phyloP scores from a whole-genome alignment of 2,329 filamentous ascomycete genomes.

The Lasiodiplodia theobromae region DNA sequence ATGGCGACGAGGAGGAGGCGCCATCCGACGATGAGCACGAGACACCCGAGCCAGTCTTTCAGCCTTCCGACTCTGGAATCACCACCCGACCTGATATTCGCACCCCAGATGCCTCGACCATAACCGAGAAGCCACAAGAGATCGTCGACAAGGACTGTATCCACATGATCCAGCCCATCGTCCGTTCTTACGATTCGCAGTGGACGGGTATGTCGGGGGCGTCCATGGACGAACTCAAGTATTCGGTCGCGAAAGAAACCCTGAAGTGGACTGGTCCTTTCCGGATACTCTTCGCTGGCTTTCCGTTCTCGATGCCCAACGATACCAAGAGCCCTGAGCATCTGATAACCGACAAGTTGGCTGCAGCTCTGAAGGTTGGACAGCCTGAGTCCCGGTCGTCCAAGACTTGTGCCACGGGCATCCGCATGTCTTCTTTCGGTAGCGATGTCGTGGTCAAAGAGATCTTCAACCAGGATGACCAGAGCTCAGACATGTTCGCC shows the following conservation, averaged over 20 bases:
- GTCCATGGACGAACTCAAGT: conserved; percentile 20
- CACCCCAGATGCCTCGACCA: conserved; percentile 15
- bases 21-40: conserved; percentile 24
- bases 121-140: conserved; percentile 13
- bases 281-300: conserved; percentile 22
- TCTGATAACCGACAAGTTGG: conserved; percentile 16
- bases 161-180: conserved; percentile 14
- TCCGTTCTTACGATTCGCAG: conserved; percentile 9
- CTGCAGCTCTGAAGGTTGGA: conserved; percentile 8
- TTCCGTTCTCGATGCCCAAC: conserved; percentile 18
- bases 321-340: conserved; percentile 20
- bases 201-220: conserved; percentile 17
- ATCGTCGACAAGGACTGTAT: conserved; percentile 7
- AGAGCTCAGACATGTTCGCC: conserved; percentile 15
- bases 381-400: conserved; percentile 11
- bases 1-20: conserved; percentile 8
- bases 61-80: conserved; percentile 26
- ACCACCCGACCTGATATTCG: conserved; percentile 27
- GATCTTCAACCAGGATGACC: conserved; percentile 22
- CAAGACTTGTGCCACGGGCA: conserved; percentile 34
- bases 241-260: conserved; percentile 6
- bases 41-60: conserved; percentile 23
- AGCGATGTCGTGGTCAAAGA: conserved; percentile 19
- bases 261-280: conserved; percentile 20
- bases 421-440: conserved; percentile 36